These are phyloP conservation scores for Colletotrichum magnum DNA, from an alignment of 2,329 filamentous ascomycete genomes.

Conservation along the genomic window DNA sequence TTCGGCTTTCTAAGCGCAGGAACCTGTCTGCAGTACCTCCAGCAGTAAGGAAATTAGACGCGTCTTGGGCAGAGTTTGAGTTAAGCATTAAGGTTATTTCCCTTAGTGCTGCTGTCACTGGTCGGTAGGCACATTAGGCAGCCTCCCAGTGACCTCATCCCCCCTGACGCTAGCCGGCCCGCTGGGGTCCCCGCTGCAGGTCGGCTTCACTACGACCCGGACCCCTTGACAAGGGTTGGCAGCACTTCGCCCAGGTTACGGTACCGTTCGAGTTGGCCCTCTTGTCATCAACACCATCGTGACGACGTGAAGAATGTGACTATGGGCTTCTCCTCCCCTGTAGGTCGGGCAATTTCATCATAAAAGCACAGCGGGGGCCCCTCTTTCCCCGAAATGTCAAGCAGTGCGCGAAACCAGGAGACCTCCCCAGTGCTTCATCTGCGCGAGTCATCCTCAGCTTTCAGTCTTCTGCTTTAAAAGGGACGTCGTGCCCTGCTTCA, in stretches of 20 bases:
- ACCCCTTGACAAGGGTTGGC: slow-evolving; percentile 25
- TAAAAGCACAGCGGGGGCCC: no score
- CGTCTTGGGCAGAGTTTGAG: slow-evolving; percentile 21
- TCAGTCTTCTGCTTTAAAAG: slow-evolving; percentile 6
- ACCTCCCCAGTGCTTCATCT: slow-evolving; percentile 10
- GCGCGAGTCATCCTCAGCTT: slow-evolving; percentile 11
- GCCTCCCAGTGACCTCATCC: slow-evolving; percentile 30
- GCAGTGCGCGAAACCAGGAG: neutral
- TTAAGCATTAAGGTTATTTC: slow-evolving; percentile 41
- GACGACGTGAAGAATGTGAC: no score
- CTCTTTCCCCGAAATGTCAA: no score
- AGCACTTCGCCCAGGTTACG: neutral
- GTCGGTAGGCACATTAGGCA: no score
- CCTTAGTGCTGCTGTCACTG: neutral
- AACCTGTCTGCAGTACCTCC: neutral
- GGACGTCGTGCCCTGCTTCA: slow-evolving; percentile 6
- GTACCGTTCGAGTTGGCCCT: no score
- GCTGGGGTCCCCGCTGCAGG: slow-evolving; percentile 8
- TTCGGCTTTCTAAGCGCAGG: slow-evolving; percentile 13
- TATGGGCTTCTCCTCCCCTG: no score
- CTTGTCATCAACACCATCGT: no score
- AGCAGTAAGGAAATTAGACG: neutral
- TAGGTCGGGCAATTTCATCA: no score
- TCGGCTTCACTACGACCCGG: slow-evolving; percentile 24
- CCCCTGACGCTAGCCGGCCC: slow-evolving; percentile 2